A percentile compares a stretch with the other conserved stretches of the same genome.
Conservation (phyloP, 805 yeast species). For the Candida insectalens region DNA sequence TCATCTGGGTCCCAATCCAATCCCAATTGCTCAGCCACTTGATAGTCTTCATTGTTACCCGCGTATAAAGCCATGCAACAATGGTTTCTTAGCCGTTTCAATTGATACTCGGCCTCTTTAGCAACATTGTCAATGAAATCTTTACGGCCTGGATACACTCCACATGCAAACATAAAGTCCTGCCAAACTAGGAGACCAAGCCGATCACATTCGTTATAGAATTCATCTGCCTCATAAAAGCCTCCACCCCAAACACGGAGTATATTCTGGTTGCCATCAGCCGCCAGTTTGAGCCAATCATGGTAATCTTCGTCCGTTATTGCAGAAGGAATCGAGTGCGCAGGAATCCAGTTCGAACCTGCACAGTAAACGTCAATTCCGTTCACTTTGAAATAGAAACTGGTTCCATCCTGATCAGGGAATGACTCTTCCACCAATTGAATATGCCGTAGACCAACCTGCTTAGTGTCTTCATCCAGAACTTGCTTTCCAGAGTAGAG, state of each 20-base stretch:
- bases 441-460: constrained; percentile 31
- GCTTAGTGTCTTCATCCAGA: constrained; percentile 11
- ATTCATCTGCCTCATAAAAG: constrained; percentile 30
- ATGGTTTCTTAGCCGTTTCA: constrained; percentile 31
- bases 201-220: constrained; percentile 35
- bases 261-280: constrained; percentile 34
- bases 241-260: constrained; percentile 45
- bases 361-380: constrained; percentile 26
- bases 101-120: constrained; percentile 29
- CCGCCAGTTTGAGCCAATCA: constrained; percentile 26
- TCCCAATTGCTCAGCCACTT: constrained; percentile 28
- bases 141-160: constrained; percentile 37
- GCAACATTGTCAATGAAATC: constrained; percentile 26
- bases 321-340: constrained; percentile 28
- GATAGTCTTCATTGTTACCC: constrained; percentile 42
- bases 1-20: constrained; percentile 23
- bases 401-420: constrained; percentile 23
- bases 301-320: constrained; percentile 27
- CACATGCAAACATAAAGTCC: constrained; percentile 51
- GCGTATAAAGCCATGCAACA: constrained; percentile 30
- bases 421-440: constrained; percentile 30
- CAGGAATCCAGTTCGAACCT: constrained; percentile 44
- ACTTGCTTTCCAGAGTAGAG: constrained; percentile 3
- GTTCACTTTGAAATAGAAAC: constrained; percentile 35
- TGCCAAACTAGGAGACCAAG: constrained; percentile 42